These are phyloP conservation scores for Salix exigua DNA, from an alignment of 345 rosid species.

Conservation along the genomic window DNA sequence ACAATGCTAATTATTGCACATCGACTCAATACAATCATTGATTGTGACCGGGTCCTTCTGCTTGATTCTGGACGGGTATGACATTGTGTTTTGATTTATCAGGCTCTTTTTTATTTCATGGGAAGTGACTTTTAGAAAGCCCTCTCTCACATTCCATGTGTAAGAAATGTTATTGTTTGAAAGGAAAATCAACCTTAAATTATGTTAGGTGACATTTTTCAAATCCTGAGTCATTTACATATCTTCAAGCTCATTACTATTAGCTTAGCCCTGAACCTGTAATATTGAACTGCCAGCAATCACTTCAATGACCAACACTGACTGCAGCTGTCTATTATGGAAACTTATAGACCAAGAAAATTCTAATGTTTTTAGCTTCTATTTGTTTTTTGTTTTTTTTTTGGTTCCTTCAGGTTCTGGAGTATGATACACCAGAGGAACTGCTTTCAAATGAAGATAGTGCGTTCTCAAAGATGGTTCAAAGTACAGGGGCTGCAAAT, in stretches of 20 bases:
- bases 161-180: too few relatives aligned
- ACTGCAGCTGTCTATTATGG: not conserved
- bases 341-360: not conserved
- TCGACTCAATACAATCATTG: conserved; percentile 92
- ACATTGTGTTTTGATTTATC: not conserved
- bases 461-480: conserved; percentile 95
- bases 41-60: conserved; percentile 81
- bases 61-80: conserved; percentile 91
- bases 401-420: conserved; percentile 60
- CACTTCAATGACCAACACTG: too few relatives aligned
- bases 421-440: conserved; percentile 74
- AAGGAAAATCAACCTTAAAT: too few relatives aligned
- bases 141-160: not conserved
- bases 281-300: too few relatives aligned
- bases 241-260: too few relatives aligned
- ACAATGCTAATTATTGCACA: conserved; percentile 98
- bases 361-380: not conserved
- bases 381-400: conserved; percentile 3
- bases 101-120: not conserved
- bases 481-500: conserved; percentile 91
- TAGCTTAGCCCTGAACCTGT: too few relatives aligned
- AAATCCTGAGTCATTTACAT: too few relatives aligned
- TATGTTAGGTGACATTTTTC: too few relatives aligned
- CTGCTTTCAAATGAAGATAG: conserved; percentile 64
- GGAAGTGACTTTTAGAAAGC: not conserved